These are phyloP conservation scores for Stentor coeruleus DNA, from an alignment of 73 alveolate genomes.

Conservation along the genomic window DNA sequence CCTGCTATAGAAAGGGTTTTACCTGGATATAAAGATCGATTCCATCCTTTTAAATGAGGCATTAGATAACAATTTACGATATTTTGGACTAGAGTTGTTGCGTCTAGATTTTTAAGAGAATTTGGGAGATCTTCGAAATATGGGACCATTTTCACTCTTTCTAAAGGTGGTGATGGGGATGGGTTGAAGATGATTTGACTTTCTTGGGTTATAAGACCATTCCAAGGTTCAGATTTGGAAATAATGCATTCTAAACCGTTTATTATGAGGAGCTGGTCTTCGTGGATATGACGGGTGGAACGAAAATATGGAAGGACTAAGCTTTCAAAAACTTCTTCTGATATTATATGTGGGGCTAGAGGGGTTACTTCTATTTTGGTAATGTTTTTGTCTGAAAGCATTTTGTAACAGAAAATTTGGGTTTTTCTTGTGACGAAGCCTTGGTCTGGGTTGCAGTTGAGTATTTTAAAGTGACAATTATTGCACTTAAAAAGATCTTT, in stretches of 20 bases:
- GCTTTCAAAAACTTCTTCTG: constrained; percentile 1
- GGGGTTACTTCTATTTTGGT: neutral
- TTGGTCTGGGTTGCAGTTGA: neutral
- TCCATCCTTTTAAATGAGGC: neutral
- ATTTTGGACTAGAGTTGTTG: neutral
- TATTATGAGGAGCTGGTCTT: neutral
- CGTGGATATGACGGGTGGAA: neutral
- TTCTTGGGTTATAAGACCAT: neutral
- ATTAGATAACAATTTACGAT: neutral
- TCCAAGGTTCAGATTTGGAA: neutral
- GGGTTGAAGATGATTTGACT: neutral
- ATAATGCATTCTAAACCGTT: neutral
- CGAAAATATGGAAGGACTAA: neutral
- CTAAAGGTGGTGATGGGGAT: neutral
- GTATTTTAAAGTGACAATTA: neutral
- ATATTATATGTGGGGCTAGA: neutral
- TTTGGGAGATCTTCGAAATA: constrained; percentile 1
- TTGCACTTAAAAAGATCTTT: neutral
- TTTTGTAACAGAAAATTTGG: neutral
- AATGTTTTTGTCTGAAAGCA: neutral
- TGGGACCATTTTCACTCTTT: neutral
- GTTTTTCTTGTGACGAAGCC: constrained; percentile 7
- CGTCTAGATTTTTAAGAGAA: neutral
- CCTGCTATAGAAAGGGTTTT: neutral
- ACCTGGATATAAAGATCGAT: neutral